Conservation (phyloP, 2,329 filamentous ascomycete genomes). For the Nemania bipapillata region DNA sequence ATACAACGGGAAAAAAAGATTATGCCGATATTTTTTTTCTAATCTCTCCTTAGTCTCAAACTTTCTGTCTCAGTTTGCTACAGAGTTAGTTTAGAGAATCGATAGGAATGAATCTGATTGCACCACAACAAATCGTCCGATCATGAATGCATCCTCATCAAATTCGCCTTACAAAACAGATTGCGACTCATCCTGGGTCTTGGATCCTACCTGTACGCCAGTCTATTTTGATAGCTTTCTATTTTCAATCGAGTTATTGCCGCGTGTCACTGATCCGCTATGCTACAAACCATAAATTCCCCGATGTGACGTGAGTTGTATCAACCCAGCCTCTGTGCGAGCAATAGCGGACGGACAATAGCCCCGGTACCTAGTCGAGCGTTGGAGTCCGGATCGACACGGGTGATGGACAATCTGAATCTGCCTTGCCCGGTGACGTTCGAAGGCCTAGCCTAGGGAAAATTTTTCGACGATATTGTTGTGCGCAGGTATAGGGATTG, state of each 20-base stretch:
- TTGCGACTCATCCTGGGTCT: conserved; percentile 8
- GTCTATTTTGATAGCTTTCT: background rate
- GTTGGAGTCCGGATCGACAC: conserved; percentile 3
- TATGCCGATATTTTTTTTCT: background rate
- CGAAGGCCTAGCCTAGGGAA: too few relatives aligned
- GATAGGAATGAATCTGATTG: too few relatives aligned
- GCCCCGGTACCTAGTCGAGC: background rate
- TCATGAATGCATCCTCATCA: background rate
- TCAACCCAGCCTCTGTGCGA: background rate
- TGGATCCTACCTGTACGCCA: background rate
- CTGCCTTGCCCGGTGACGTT: background rate
- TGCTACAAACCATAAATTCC: background rate
- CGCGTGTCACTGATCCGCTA: background rate
- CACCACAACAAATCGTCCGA: background rate
- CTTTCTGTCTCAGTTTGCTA: background rate
- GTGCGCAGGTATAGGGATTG: too few relatives aligned
- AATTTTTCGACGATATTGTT: too few relatives aligned
- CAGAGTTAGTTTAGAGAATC: background rate
- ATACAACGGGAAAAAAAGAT: too few relatives aligned
- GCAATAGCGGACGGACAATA: background rate
- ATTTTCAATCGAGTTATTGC: too few relatives aligned
- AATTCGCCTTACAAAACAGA: background rate
- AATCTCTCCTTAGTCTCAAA: background rate
- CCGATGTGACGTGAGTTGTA: conserved; percentile 4
- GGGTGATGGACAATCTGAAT: background rate